phyloP scores from a whole-genome alignment of 2,329 filamentous ascomycete genomes.

The Scleromitrula shiraiana region DNA sequence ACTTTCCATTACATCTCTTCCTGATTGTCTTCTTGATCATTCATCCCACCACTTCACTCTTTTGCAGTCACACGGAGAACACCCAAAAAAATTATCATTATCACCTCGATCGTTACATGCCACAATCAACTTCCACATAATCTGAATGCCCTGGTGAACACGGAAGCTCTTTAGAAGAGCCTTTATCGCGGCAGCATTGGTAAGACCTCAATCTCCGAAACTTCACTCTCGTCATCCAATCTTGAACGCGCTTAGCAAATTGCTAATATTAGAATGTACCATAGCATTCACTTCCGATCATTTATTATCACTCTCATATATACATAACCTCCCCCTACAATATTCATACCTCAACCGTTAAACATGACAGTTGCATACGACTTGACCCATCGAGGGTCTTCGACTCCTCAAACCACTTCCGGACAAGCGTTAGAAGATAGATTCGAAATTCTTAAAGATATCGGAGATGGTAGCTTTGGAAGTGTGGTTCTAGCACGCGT shows the following conservation, averaged over 20 bases:
- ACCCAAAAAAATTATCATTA: slow-evolving; percentile 11
- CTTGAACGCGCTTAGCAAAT: background rate
- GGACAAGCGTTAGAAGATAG: slow-evolving; percentile 73
- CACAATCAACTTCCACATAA: slow-evolving; percentile 11
- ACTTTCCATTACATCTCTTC: slow-evolving; percentile 17
- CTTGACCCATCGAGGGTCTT: slow-evolving; percentile 59
- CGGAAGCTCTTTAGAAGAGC: slow-evolving; percentile 28
- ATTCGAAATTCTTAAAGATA: slow-evolving; percentile 95
- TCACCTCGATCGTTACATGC: slow-evolving; percentile 11
- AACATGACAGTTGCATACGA: slow-evolving; percentile 75
- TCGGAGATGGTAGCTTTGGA: slow-evolving; percentile 97
- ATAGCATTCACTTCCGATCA: slow-evolving; percentile 13
- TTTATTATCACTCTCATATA: slow-evolving; percentile 3
- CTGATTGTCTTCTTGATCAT: slow-evolving; percentile 11
- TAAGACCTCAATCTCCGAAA: background rate
- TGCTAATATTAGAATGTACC: slow-evolving; percentile 5
- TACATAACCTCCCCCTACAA: background rate
- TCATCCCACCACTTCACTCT: slow-evolving; percentile 14
- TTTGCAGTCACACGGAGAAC: slow-evolving; percentile 13
- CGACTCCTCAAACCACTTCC: slow-evolving; percentile 36
- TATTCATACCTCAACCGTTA: slow-evolving; percentile 14
- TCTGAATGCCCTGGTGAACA: slow-evolving; percentile 29
- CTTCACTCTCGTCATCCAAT: background rate
- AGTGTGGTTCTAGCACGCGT: slow-evolving; percentile 90
- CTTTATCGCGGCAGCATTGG: slow-evolving; percentile 15